Conservation (phyloP, 371 early-diverging fungal genomes). For the Saksenaea oblongispora region DNA sequence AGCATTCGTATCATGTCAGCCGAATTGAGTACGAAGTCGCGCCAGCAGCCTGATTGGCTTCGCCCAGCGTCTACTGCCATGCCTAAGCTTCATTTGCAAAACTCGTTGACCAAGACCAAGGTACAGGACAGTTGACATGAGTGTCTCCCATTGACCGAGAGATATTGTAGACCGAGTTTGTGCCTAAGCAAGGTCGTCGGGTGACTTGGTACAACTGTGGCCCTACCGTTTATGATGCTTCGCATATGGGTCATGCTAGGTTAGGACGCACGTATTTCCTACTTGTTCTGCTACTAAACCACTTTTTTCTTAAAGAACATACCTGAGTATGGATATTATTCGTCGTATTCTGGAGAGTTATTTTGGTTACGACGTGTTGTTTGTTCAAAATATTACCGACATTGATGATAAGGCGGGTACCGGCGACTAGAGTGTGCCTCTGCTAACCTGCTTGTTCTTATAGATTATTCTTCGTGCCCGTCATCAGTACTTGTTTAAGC, state of each 20-base stretch:
- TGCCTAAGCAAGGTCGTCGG: constrained; percentile 76
- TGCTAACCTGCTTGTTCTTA: background rate
- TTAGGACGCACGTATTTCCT: constrained; percentile 11
- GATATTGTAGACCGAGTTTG: constrained; percentile 77
- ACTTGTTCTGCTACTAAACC: background rate
- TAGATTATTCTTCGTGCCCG: constrained; percentile 92
- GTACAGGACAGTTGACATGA: constrained; percentile 23
- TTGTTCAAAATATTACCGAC: constrained; percentile 99
- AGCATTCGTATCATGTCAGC: constrained; percentile 8
- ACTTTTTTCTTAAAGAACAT: constrained; percentile 68
- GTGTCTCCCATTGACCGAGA: background rate
- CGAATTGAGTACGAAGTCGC: constrained; percentile 1
- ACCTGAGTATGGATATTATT: constrained; percentile 95
- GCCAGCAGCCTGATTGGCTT: constrained; percentile 38
- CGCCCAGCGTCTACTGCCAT: constrained; percentile 10
- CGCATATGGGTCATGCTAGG: constrained; percentile 99
- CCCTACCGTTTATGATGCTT: constrained; percentile 99
- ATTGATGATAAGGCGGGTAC: constrained; percentile 96
- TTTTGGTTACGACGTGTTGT: constrained; percentile 93
- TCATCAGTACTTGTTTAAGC: constrained; percentile 79
- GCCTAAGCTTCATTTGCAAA: constrained; percentile 67
- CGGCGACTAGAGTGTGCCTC: background rate
- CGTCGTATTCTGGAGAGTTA: constrained; percentile 96
- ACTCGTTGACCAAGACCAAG: constrained; percentile 79
- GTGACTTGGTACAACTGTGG: constrained; percentile 99